Conservation (phyloP, 2,329 filamentous ascomycete species). For the Cadophora sp. region DNA sequence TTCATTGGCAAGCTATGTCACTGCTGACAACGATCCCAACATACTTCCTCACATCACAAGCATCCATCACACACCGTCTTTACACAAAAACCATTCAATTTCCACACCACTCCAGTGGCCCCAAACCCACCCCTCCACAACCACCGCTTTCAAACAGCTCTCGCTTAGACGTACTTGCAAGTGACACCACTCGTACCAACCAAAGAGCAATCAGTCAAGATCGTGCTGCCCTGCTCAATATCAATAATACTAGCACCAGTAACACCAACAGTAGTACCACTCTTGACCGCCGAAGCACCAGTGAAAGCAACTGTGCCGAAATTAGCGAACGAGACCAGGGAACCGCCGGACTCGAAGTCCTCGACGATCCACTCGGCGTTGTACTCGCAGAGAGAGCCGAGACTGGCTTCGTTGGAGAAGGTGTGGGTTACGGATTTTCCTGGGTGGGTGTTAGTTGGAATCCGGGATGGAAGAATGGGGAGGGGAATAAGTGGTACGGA, state of each 20-base stretch:
- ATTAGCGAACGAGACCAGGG: conserved; percentile 54
- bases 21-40: no score
- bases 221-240: conserved; percentile 49
- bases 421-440: conserved; percentile 51
- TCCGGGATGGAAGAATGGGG: no score
- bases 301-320: conserved; percentile 57
- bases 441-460: no score
- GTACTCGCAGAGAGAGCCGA: conserved; percentile 49
- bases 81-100: no score
- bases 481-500: no score
- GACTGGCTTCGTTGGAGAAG: conserved; percentile 47
- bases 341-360: conserved; percentile 53
- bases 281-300: conserved; percentile 46
- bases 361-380: conserved; percentile 62
- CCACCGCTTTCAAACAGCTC: neutral
- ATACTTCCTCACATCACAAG: no score
- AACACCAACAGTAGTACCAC: conserved; percentile 38
- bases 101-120: neutral
- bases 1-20: no score
- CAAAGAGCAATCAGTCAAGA: conserved; percentile 40
- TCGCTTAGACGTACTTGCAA: conserved; percentile 33
- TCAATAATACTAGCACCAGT: conserved; percentile 51
- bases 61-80: no score
- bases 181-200: conserved; percentile 26
- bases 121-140: neutral